These are phyloP conservation scores for Xanthoconium separans DNA, from an alignment of 1,284 basidiomycete genomes.

Conservation along the genomic window DNA sequence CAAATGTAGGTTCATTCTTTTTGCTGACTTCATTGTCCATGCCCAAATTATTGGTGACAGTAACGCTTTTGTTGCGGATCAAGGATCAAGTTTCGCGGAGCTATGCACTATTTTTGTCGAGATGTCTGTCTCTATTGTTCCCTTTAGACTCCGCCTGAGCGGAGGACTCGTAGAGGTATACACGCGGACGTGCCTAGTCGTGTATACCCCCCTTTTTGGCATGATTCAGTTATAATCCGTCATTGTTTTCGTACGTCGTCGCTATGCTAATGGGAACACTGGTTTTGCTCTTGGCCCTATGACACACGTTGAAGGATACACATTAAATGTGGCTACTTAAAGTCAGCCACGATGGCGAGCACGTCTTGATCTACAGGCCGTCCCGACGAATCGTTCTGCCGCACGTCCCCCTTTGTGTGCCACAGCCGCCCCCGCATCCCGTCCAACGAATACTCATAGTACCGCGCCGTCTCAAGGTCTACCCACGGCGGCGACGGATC, in stretches of 20 bases:
- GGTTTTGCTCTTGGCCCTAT: not conserved
- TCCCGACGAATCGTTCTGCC: slow-evolving; percentile 5
- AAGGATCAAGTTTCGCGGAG: not conserved
- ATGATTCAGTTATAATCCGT: not conserved
- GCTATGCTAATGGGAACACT: not conserved
- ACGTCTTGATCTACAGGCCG: slow-evolving; percentile 5
- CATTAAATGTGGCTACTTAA: slow-evolving; percentile 10
- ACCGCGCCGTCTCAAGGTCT: not conserved
- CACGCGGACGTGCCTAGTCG: slow-evolving; percentile 1
- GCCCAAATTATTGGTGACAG: not conserved
- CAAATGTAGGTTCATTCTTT: slow-evolving; percentile 10
- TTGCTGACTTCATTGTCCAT: not conserved
- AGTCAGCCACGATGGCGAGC: slow-evolving; percentile 13
- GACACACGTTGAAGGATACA: no score
- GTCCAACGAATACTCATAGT: slow-evolving; percentile 11
- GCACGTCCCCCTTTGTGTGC: slow-evolving; percentile 5
- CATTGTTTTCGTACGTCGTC: slow-evolving; percentile 1
- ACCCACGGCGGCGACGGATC: slow-evolving; percentile 8
- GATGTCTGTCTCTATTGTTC: slow-evolving; percentile 1
- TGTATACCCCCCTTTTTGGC: slow-evolving; percentile 2
- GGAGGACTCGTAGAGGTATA: not conserved
- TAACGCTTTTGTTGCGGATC: not conserved
- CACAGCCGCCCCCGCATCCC: slow-evolving; percentile 14
- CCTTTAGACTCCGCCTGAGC: not conserved
- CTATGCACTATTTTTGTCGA: not conserved